Conservation (phyloP, 2,329 filamentous ascomycete genomes). For the Penicillium crustosum region DNA sequence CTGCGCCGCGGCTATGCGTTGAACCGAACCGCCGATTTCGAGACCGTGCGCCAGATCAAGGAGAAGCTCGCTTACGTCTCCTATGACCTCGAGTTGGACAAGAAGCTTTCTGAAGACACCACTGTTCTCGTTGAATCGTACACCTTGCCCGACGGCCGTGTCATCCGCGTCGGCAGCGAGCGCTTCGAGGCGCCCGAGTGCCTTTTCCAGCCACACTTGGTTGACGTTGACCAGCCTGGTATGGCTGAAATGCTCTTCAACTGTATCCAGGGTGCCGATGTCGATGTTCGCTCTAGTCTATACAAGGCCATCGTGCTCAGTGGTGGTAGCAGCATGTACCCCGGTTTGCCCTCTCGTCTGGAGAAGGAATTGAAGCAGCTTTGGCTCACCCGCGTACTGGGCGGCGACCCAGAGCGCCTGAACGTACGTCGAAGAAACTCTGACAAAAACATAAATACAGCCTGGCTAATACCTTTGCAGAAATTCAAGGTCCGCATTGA, state of each 20-base stretch:
- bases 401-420: constrained; percentile 87
- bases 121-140: constrained; percentile 97
- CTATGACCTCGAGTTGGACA: constrained; percentile 95
- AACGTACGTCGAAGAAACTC: constrained; percentile 52
- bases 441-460: not conserved
- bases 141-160: constrained; percentile 91
- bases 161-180: constrained; percentile 94
- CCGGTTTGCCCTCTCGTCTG: constrained; percentile 85
- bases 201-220: constrained; percentile 95
- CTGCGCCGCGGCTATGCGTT: constrained; percentile 92
- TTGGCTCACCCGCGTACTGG: constrained; percentile 89
- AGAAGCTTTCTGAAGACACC: constrained; percentile 93
- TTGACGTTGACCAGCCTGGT: constrained; percentile 95
- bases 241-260: constrained; percentile 98
- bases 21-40: constrained; percentile 97
- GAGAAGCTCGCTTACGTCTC: constrained; percentile 99
- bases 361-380: constrained; percentile 99
- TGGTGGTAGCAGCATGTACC: constrained; percentile 98
- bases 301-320: constrained; percentile 98
- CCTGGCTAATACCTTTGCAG: constrained; percentile 39
- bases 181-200: constrained; percentile 98
- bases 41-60: constrained; percentile 98
- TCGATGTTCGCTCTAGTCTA: constrained; percentile 87
- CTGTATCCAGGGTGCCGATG: constrained; percentile 93
- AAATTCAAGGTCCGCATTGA: constrained; percentile 99